These are phyloP conservation scores for Rhodotorula mucilaginosa DNA, from an alignment of 1,284 basidiomycete species.

Conservation along the genomic window DNA sequence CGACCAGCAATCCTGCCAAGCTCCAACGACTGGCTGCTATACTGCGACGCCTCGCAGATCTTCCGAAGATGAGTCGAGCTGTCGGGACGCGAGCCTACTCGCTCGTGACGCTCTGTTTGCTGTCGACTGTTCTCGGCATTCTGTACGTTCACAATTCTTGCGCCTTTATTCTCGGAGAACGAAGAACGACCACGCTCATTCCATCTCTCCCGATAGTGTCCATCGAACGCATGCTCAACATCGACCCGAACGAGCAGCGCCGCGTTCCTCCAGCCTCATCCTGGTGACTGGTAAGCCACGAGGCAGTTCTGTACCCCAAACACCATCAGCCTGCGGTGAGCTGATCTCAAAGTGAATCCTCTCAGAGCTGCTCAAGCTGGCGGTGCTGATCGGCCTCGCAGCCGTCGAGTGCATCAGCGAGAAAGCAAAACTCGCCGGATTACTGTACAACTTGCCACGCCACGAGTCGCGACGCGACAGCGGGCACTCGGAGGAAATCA, in stretches of 20 bases:
- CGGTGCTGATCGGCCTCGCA: conserved; percentile 43
- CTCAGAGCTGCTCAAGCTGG: conserved; percentile 44
- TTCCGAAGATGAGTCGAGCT: neutral
- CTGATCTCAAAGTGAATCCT: neutral
- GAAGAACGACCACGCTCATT: conserved; percentile 3
- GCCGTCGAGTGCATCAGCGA: conserved; percentile 36
- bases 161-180: too few species aligned
- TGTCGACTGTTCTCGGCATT: conserved; percentile 42
- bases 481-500: neutral
- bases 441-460: conserved; percentile 28
- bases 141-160: conserved; percentile 25
- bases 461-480: neutral
- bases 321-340: neutral
- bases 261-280: conserved; percentile 45
- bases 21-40: too few species aligned
- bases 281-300: conserved; percentile 36
- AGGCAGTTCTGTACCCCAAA: fast-evolving
- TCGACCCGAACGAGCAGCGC: conserved; percentile 27
- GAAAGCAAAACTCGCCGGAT: conserved; percentile 22
- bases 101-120: conserved; percentile 40
- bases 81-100: conserved; percentile 14
- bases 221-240: conserved; percentile 34
- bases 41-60: too few species aligned
- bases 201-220: conserved; percentile 7
- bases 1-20: too few species aligned